Evolutionary conservation across 2,329 filamentous ascomycete species (phyloP), one percentile per base, ranked within the genome.

Genomic region (Massarina eburnea): DNA sequence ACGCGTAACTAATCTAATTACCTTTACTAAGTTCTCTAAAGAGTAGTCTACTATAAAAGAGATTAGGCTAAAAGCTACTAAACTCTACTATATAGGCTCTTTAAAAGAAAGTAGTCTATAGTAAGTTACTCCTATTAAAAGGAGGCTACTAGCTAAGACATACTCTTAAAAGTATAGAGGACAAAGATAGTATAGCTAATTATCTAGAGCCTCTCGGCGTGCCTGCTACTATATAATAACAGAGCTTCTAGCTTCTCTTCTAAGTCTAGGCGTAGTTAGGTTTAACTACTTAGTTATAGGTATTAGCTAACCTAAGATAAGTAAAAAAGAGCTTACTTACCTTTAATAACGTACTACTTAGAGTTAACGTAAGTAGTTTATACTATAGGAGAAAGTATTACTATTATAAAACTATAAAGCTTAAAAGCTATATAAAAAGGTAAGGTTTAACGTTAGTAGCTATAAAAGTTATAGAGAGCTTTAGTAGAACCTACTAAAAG

Each of bases 11-110:
- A 42, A 46, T 49, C 43, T 36, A 45, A 39, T 49, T 49, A 32
- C 40, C 24, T 14, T 37, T 32, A 51, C 44, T 47, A 32, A 51
- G 41, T 51, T 51, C 30, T 27, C 48, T 36, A 51, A 42, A 34
- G 21, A n/a, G 29, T 39, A 39, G 43, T 46, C 41, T 29, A 35
- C 17, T 18, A 41, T 24, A 38, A 29, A n/a, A 18, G 26, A 46
- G 29, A 37, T 38, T 36, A 36, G 39, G 24, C 14, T 39, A 34
- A n/a, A 34, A 22, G 18, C 29, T 34, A 33, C 20, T 39, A 42
- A 41, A 35, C 32, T 37, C 22, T 26, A 26, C 33, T 21, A 35
- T 38, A 41, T 43, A 30, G 26, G 39, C 20, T 14, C 33, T 21
- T 45, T 39, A 46, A 41, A 22, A 36, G 18, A 26, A 46, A 32